A percentile compares a stretch with the other conserved stretches of the same genome.
phyloP scores from a whole-genome alignment of 1,284 basidiomycete genomes.

The Boletus smithii region DNA sequence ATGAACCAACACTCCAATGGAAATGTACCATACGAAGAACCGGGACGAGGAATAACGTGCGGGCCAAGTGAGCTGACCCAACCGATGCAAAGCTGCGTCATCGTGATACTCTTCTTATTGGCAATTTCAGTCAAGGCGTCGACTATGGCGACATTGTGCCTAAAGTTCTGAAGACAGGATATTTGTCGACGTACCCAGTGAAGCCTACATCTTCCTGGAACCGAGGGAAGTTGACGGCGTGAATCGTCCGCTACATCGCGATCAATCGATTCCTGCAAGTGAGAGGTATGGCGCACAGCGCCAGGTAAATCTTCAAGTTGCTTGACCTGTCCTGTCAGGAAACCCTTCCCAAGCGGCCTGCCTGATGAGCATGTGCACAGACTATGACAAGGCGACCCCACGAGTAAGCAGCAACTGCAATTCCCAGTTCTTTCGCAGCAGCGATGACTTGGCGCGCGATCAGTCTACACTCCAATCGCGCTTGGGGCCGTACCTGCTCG shows the following conservation, averaged over 20 bases:
- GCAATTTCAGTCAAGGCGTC: constrained; percentile 46
- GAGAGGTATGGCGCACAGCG: not conserved
- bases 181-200: not conserved
- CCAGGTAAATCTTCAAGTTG: constrained; percentile 43
- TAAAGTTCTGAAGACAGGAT: constrained; percentile 37
- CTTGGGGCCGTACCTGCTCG: constrained; percentile 30
- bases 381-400: constrained; percentile 18
- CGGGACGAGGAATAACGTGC: constrained; percentile 29
- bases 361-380: not conserved
- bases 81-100: constrained; percentile 58
- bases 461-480: not conserved
- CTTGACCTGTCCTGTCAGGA: constrained; percentile 52
- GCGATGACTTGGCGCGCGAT: constrained; percentile 38
- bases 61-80: constrained; percentile 42
- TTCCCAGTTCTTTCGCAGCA: constrained; percentile 42
- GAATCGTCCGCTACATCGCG: constrained; percentile 23
- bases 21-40: constrained; percentile 26
- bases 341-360: constrained; percentile 56
- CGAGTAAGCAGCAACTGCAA: constrained; percentile 57
- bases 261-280: not conserved
- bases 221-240: constrained; percentile 21
- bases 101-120: constrained; percentile 42
- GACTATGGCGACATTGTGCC: constrained; percentile 53
- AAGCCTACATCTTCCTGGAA: constrained; percentile 30
- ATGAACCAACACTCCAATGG: not conserved